Evolutionary conservation across 495 filamentous ascomycete genomes (phyloP), one percentile per base, ranked within the genome.

Genomic region (Amorphotheca resinae): DNA sequence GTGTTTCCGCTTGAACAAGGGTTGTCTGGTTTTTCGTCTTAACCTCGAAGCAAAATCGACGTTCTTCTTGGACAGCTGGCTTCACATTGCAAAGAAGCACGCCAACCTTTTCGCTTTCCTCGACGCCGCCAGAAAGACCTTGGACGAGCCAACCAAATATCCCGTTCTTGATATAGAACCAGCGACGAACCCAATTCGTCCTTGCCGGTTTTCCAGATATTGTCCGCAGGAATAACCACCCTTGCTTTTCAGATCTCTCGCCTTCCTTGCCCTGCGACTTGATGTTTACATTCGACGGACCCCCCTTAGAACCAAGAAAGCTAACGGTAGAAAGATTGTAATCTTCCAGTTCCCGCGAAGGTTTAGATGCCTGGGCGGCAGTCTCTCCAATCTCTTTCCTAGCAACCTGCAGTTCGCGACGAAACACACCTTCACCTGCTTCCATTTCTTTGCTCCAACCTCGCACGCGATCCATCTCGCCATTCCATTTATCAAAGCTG

Each of bases 141-240:
- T 93, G 87, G n/a, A 86, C 75, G 9, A 96, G 72, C 75, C 88
- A 96, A 4, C 91, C 93, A 60, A 96, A 96, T 35, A 96, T 87
- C 25, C 93, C 89, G 55, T 89, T 79, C 47, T 89, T 87, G 39
- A 95, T 75, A 55, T 89, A 96, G 52, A 87, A 94, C 93, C 93
- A 98, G 22, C 88, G 72, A 43, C 85, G 71, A 7, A 89, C 72
- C 91, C 91, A 98, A 14, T 74, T 68, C 1, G 85, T 86, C 48
- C 88, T 68, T 11, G 85, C 81, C 0, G 91, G 89, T 56, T 95
- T 95, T 14, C 87, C 87, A 9, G 82, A 79, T 9, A 88, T 56
- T 0, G 80, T 86, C 38, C 86, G 71, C 53, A 95, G 58, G 57
- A 86, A 87, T 18, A 98, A 59, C 91, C 91, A 98, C 5, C 91